phyloP scores from a whole-genome alignment of 2,329 filamentous ascomycete species.

The Colletotrichum siamense region DNA sequence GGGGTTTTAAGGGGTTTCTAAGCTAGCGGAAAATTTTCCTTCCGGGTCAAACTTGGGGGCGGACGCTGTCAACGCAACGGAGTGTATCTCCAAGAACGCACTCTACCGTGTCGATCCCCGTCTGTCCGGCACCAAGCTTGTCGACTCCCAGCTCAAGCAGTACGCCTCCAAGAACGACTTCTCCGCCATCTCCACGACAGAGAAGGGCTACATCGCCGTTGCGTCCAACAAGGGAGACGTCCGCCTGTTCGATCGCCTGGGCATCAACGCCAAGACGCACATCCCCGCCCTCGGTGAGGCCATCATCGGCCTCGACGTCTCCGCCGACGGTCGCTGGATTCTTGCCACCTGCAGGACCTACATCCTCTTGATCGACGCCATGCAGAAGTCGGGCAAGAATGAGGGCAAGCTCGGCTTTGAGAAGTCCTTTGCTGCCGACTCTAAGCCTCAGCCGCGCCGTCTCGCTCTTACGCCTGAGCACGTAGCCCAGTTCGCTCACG shows the following conservation, averaged over 20 bases:
- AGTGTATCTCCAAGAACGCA: constrained; percentile 90
- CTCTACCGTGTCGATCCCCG: constrained; percentile 94
- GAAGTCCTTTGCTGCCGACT: constrained; percentile 87
- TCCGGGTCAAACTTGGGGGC: too few species aligned
- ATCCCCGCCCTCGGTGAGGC: constrained; percentile 94
- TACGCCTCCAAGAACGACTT: constrained; percentile 98
- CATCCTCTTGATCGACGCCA: constrained; percentile 87
- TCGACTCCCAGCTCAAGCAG: constrained; percentile 92
- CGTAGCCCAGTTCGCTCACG: constrained; percentile 96
- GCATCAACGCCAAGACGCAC: constrained; percentile 96
- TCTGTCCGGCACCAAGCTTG: constrained; percentile 87
- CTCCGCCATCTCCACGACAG: constrained; percentile 90
- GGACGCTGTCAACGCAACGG: too few species aligned
- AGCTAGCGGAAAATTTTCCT: too few species aligned
- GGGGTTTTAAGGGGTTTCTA: too few species aligned
- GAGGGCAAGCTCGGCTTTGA: constrained; percentile 98
- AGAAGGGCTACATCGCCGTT: constrained; percentile 95
- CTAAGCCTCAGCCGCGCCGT: constrained; percentile 91
- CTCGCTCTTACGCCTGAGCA: constrained; percentile 89
- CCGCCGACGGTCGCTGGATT: constrained; percentile 94
- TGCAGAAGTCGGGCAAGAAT: constrained; percentile 93
- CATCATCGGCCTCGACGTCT: constrained; percentile 94
- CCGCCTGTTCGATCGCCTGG: constrained; percentile 92
- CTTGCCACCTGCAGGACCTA: constrained; percentile 94
- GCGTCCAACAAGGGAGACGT: constrained; percentile 98